These are phyloP conservation scores for Phytophthora capsici DNA, from an alignment of 352 stramenopile species.

Conservation along the genomic window DNA sequence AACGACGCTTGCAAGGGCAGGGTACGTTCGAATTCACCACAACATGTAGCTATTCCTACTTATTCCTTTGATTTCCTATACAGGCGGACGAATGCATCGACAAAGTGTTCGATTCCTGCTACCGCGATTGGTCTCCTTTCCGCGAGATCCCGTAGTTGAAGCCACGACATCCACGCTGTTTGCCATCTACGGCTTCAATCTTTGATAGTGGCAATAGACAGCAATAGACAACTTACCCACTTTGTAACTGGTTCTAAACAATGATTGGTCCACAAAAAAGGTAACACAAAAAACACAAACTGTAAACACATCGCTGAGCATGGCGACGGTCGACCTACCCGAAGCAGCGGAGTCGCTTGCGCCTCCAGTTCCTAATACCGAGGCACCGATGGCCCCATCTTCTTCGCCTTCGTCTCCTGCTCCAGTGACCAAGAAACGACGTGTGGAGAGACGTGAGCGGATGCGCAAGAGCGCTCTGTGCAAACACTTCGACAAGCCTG, in stretches of 20 bases:
- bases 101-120: slow-evolving; percentile 87
- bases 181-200: slow-evolving; percentile 8
- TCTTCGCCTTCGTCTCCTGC: slow-evolving; percentile 15
- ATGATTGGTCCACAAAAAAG: slow-evolving; percentile 32
- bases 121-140: slow-evolving; percentile 83
- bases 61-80: background rate
- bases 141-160: slow-evolving; percentile 77
- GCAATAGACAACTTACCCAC: slow-evolving; percentile 14
- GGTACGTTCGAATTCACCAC: slow-evolving; percentile 31
- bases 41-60: background rate
- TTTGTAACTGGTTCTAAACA: slow-evolving; percentile 11
- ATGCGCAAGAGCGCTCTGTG: slow-evolving; percentile 83
- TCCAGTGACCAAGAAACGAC: slow-evolving; percentile 62
- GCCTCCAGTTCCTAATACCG: slow-evolving; percentile 3
- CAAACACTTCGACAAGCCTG: slow-evolving; percentile 88
- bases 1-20: slow-evolving; percentile 82
- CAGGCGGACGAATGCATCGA: slow-evolving; percentile 88
- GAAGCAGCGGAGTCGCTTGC: slow-evolving; percentile 8
- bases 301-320: slow-evolving; percentile 6
- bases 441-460: slow-evolving; percentile 65
- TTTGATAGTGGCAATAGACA: slow-evolving; percentile 10
- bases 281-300: background rate
- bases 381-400: background rate
- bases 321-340: slow-evolving; percentile 9
- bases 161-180: background rate